phyloP scores from a whole-genome alignment of 2,329 filamentous ascomycete genomes.

The Alternaria ventricosa region DNA sequence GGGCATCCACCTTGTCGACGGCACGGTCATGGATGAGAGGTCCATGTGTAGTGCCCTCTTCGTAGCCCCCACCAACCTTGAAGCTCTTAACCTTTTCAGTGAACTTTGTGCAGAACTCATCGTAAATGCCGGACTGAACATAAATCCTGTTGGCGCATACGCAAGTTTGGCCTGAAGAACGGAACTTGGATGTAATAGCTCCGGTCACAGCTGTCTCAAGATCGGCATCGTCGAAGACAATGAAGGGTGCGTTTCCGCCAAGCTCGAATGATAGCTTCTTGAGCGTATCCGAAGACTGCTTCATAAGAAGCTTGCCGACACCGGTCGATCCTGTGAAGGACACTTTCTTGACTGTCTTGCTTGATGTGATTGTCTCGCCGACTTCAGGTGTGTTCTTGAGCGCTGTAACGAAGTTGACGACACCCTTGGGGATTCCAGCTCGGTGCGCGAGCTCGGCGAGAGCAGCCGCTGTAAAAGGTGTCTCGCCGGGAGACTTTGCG shows the following conservation, averaged over 20 bases:
- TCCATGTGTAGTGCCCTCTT: conserved; percentile 74
- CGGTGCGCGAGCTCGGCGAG: conserved; percentile 84
- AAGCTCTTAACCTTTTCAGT: conserved; percentile 75
- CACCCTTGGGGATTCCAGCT: conserved; percentile 87
- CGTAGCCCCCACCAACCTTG: conserved; percentile 78
- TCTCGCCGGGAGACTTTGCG: conserved; percentile 88
- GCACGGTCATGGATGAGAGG: conserved; percentile 87
- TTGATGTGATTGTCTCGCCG: conserved; percentile 77
- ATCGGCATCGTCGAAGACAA: conserved; percentile 95
- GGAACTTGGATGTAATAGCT: conserved; percentile 88
- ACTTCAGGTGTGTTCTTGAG: conserved; percentile 80
- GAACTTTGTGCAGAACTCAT: conserved; percentile 72
- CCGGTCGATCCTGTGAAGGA: conserved; percentile 85
- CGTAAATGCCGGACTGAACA: conserved; percentile 79
- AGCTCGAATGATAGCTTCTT: conserved; percentile 92
- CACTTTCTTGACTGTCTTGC: conserved; percentile 81
- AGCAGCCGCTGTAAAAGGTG: conserved; percentile 87
- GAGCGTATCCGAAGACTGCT: conserved; percentile 80
- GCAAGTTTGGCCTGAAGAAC: conserved; percentile 93
- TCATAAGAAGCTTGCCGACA: conserved; percentile 81
- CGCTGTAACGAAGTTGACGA: conserved; percentile 87
- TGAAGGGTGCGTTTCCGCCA: conserved; percentile 93
- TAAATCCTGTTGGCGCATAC: conserved; percentile 81
- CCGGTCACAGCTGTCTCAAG: conserved; percentile 83
- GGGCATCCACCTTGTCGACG: conserved; percentile 44